Evolutionary conservation across 1,139 yeast species (phyloP).

Genomic region (Kodamaea sp.): DNA sequence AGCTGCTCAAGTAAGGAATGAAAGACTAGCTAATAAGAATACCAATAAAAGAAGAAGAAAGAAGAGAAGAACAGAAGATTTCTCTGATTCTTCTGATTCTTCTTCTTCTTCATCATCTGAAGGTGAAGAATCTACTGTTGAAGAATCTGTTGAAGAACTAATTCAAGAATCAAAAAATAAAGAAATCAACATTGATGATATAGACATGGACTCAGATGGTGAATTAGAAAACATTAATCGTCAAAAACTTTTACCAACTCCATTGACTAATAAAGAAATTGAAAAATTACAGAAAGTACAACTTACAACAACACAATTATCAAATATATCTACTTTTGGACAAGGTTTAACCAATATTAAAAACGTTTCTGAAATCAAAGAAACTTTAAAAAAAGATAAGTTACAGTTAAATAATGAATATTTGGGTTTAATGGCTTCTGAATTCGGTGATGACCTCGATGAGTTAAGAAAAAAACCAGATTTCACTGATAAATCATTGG

Average conservation of each 20-base stretch:
- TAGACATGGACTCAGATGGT: conserved; percentile 37
- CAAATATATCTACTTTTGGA: conserved; percentile 17
- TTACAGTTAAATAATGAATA: conserved; percentile 49
- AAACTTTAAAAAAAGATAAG: conserved; percentile 27
- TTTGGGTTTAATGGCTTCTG: conserved; percentile 53
- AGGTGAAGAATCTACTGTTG: conserved; percentile 6
- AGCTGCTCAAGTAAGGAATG: conserved; percentile 13
- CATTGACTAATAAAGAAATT: conserved; percentile 22
- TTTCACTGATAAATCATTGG: conserved; percentile 55
- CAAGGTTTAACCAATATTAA: conserved; percentile 14
- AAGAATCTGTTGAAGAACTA: conserved; percentile 9
- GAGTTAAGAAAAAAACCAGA: conserved; percentile 62
- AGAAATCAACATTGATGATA: conserved; percentile 31
- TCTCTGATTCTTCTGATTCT: conserved; percentile 46
- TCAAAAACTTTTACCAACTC: conserved; percentile 12
- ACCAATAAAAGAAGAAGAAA: conserved; percentile 50
- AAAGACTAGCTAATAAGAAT: conserved; percentile 9
- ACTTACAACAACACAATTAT: conserved; percentile 24
- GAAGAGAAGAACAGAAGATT: conserved; percentile 76
- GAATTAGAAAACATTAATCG: conserved; percentile 21
- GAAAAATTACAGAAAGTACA: conserved; percentile 24
- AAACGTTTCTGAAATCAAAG: conserved; percentile 22
- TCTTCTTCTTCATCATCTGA: conserved; percentile 36
- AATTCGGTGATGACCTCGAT: conserved; percentile 62
- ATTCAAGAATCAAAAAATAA: conserved; percentile 8